These are phyloP conservation scores for Ganoderma leucocontextum DNA, from an alignment of 1,284 basidiomycete species.

Conservation along the genomic window DNA sequence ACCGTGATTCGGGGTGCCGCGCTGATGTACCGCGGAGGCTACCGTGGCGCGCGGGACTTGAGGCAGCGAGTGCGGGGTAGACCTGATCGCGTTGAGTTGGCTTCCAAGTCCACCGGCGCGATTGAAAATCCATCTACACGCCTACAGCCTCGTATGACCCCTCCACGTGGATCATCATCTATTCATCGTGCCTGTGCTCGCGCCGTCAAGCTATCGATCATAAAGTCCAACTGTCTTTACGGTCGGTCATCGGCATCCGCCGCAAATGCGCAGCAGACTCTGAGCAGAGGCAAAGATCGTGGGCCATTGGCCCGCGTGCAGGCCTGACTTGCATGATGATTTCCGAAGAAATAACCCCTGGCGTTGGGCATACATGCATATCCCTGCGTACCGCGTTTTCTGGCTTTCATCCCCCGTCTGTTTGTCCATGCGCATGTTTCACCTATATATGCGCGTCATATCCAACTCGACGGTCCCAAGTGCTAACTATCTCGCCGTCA, in stretches of 20 bases:
- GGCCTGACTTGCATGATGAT: not conserved
- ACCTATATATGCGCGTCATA: not conserved
- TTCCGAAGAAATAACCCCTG: not conserved
- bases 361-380: not conserved
- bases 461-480: not conserved
- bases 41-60: not conserved
- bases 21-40: not conserved
- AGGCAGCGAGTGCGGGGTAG: not conserved
- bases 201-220: not conserved
- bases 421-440: not conserved
- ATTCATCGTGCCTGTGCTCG: not conserved
- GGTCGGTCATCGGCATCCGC: not conserved
- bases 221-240: not conserved
- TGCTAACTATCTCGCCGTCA: slow-evolving; percentile 37
- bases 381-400: not conserved
- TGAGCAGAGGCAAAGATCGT: not conserved
- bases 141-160: not conserved
- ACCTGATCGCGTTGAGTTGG: not conserved
- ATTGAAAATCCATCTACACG: not conserved
- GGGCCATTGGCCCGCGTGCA: not conserved
- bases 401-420: not conserved
- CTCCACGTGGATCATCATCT: too few relatives aligned
- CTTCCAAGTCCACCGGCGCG: not conserved
- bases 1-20: not conserved
- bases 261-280: not conserved